These are phyloP conservation scores for Trichoderma asperellum DNA, from an alignment of 2,329 filamentous ascomycete genomes.

Conservation along the genomic window DNA sequence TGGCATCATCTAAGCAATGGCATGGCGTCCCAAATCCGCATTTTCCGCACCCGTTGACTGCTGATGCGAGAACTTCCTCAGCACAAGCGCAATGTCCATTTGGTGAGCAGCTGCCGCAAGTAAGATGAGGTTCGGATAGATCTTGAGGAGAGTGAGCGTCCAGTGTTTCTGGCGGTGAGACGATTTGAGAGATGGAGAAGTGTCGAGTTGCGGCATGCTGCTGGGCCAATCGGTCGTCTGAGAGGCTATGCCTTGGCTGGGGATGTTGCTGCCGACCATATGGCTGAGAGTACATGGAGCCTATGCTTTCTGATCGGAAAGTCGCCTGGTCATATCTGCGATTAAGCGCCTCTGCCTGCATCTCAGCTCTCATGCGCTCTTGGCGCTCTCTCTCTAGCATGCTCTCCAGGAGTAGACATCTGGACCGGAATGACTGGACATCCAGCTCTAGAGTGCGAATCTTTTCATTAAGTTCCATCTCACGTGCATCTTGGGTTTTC, in stretches of 20 bases:
- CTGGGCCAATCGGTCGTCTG: constrained; percentile 36
- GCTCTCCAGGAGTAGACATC: constrained; percentile 65
- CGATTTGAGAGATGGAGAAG: constrained; percentile 62
- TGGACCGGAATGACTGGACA: constrained; percentile 65
- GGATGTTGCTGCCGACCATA: constrained; percentile 37
- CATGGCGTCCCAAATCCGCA: constrained; percentile 67
- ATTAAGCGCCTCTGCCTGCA: constrained; percentile 44
- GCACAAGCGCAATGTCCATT: constrained; percentile 61
- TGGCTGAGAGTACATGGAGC: constrained; percentile 33
- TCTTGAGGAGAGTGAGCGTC: constrained; percentile 39
- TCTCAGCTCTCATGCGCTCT: constrained; percentile 50
- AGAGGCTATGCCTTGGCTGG: constrained; percentile 37
- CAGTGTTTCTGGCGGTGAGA: constrained; percentile 55
- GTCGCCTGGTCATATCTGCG: constrained; percentile 39
- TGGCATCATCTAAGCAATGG: constrained; percentile 65
- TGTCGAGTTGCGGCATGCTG: constrained; percentile 41
- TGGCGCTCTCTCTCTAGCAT: constrained; percentile 63
- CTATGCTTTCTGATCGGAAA: constrained; percentile 38
- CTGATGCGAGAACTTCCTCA: constrained; percentile 60
- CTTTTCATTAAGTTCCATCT: constrained; percentile 61
- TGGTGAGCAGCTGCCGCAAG: constrained; percentile 61
- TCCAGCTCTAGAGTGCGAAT: constrained; percentile 65
- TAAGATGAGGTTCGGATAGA: constrained; percentile 43
- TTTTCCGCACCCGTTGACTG: constrained; percentile 64
- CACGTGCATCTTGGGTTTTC: constrained; percentile 59